Percentiles rank a stretch among this genome's conserved stretches.
These are phyloP conservation scores for Ophiostoma quercus DNA, from an alignment of 2,329 filamentous ascomycete species.

Conservation along the genomic window DNA sequence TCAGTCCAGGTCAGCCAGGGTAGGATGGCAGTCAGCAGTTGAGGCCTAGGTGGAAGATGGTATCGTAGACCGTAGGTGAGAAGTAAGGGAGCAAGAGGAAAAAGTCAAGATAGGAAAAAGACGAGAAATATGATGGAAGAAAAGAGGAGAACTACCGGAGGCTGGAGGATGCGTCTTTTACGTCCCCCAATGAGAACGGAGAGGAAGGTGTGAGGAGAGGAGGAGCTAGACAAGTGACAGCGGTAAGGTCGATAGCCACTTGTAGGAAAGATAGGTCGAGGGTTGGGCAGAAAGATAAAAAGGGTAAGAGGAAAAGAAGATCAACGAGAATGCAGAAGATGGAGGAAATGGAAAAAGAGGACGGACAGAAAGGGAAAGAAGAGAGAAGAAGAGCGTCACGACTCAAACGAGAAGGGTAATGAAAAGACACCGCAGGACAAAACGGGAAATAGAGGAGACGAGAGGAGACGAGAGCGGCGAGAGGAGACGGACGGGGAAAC, in stretches of 20 bases:
- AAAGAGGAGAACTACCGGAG: neutral
- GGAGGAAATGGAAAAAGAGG: neutral
- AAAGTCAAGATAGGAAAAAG: slow-evolving; percentile 10
- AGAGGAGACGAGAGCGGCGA: neutral
- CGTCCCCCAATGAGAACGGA: neutral
- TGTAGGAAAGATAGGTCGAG: neutral
- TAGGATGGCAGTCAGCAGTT: neutral
- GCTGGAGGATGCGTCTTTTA: neutral
- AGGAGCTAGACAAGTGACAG: neutral
- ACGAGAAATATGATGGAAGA: neutral
- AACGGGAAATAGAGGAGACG: neutral
- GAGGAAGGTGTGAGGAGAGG: neutral
- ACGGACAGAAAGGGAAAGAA: neutral
- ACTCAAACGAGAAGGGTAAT: neutral
- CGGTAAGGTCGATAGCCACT: neutral
- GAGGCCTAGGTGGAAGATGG: neutral
- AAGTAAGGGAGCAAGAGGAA: slow-evolving; percentile 12
- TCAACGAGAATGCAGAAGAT: neutral
- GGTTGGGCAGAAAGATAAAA: neutral
- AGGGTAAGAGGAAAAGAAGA: slow-evolving; percentile 9
- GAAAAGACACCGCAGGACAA: neutral
- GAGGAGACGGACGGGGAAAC: neutral
- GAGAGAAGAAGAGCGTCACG: neutral
- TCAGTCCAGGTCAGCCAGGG: neutral
- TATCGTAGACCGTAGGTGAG: neutral